Evolutionary conservation across 2,329 filamentous ascomycete species (phyloP), one percentile per base, ranked within the genome.

Genomic region (Penicillium sp.): DNA sequence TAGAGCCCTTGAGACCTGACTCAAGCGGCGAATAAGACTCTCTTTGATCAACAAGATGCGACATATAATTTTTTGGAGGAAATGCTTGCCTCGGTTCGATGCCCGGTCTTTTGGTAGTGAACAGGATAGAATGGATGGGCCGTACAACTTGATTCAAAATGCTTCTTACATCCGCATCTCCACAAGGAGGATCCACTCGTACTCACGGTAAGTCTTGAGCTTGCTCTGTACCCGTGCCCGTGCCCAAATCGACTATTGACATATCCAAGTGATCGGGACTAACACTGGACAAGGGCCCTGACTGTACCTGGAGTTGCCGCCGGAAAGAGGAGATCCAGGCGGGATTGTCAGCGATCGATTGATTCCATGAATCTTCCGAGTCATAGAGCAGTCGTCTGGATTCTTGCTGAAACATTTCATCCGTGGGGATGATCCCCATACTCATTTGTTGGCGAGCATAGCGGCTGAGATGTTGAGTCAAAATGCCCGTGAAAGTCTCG

Each of bases 351-450:
- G 51, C 54, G 25, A 59, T 50, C 1, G 53, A 57, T 34, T 59
- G 58, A 33, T 63, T 56, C 57, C 58, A 63, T 13, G 43, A 43
- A 26, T 62, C 60, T 24, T 59, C 52, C 1, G 46, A 52, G 41
- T 56, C 58, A 41, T 54, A 62, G 9, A 59, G 44, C 18, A 61
- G 47, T 5, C 45, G 43, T 12, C 60, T 52, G 24, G 54, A 51
- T 36, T 63, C 58, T 3, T 53, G 45, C 44, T 62, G 60, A 24
- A 63, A 58, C 50, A 55, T 52, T 26, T 58, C 55, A 40, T 63
- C 61, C 3, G 55, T 53, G 2, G 56, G 56, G 18, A 56, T 45
- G 12, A 57, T 47, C 4, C 57, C 57, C 7, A 36, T 6, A 9
- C 37, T 44, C 44, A 58, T 56, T 40, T 50, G 43, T 13, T 53